Evolutionary conservation across 139 green algal genomes (phyloP), one percentile per base, ranked within the genome.

Genomic region (Yamagishiella unicocca): DNA sequence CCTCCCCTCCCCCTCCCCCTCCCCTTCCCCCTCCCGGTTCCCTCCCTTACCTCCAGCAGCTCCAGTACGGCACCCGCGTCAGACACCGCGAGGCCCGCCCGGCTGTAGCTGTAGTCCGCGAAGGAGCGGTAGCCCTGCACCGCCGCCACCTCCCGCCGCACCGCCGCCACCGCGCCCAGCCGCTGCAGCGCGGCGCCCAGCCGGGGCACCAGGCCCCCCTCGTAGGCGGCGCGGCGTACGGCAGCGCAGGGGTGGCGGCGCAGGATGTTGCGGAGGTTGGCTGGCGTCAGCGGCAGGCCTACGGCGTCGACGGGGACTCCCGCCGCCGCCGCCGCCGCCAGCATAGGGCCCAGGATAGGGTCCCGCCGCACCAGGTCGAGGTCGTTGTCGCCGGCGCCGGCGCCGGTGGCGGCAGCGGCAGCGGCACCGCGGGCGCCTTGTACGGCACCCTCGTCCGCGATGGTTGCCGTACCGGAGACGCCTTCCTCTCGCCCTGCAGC

Each of bases 261-360:
- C 10, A 88, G 83, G 29, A 88, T 4, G 14, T 29, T 29, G 0
- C 43, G 80, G 22, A 86, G 42, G 19, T 43, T 53, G 21, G 31
- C n/a, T 1, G 80, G 64, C 22, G 80, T 86, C 19, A 86, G 80
- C 43, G 80, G 80, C 62, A 86, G 80, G 4, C 62, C 64, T 2
- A 66, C 25, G 1, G 3, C 72, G 31, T 29, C 38, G 50, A 70
- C 43, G 29, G 4, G 80, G 4, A 86, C 64, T 17, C 80, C 80
- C 1, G 80, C 80, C 1, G 80, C 80, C 19, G 31, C 25, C 0
- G 64, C 64, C 3, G 80, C 64, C 22, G 43, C 43, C 8, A 78
- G n/a, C 64, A 77, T 40, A 42, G 80, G 80, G 27, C 31, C 64
- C 31, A 86, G 43, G 9, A 86, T 1, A 3, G 61, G 62, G 43